Evolutionary conservation across 306 rosid genomes (phyloP).

Genomic region (Clitoria ternatea): DNA sequence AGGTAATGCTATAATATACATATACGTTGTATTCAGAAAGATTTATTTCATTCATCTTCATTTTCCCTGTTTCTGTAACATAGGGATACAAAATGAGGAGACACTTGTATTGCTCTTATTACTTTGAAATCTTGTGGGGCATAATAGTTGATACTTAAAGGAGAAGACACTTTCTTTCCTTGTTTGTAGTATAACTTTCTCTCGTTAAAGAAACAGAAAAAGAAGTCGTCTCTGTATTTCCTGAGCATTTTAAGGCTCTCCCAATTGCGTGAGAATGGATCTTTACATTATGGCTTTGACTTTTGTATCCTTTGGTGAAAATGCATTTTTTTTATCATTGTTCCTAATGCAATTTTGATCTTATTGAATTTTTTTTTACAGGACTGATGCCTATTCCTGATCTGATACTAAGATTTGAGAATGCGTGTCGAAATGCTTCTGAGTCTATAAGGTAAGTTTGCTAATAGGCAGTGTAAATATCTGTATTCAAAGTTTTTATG

Average conservation of each 20-base stretch:
- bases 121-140: conserved; percentile 8
- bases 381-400: conserved; percentile 83
- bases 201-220: background rate
- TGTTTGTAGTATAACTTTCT: background rate
- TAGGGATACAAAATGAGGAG: background rate
- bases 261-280: background rate
- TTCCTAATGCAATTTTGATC: background rate
- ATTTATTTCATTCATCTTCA: background rate
- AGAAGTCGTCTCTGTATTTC: conserved; percentile 5
- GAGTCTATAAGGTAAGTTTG: conserved; percentile 69
- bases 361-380: conserved; percentile 29
- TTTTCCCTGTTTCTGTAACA: conserved; percentile 10
- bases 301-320: background rate
- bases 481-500: background rate
- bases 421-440: conserved; percentile 73
- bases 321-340: background rate
- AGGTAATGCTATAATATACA: conserved; percentile 48
- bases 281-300: no score
- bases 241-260: conserved; percentile 3
- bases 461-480: conserved; percentile 4
- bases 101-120: background rate
- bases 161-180: background rate
- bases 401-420: conserved; percentile 66
- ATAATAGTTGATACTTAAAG: conserved; percentile 9
- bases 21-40: conserved; percentile 5